Evolutionary conservation across 1,284 basidiomycete species (phyloP), one percentile per base, ranked within the genome.

Genomic region (Dichomitus squalens): DNA sequence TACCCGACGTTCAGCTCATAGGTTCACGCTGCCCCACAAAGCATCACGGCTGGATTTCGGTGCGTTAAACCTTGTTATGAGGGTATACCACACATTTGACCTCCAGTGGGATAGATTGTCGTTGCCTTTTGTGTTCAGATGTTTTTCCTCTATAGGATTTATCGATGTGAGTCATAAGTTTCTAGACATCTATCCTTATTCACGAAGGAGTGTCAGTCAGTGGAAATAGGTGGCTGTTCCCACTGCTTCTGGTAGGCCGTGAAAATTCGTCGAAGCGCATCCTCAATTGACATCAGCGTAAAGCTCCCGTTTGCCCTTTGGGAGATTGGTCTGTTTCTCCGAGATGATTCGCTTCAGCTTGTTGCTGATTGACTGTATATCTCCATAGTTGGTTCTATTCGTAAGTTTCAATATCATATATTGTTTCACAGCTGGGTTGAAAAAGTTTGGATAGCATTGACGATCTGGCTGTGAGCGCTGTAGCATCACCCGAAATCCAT

Each of bases 21-120:
- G n/a, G 3, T 40, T 43, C 41, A n/a, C 8, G 11, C 29, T 18
- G 27, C 16, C 9, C 11, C 9, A 11, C 4, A 31, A 31, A 47
- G 44, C 44, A 47, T n/a, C 44, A 47, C 6, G 44, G 44, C 44
- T 47, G 44, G 44, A 27, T 47, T 11, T 47, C 44, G 44, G 44
- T 47, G 29, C 29, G 44, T 21, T 14, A 7, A 20, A 11, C 8
- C 5, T 18, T 11, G 29, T 18, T 7, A 3, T 27, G 41, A 25
- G 3, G 5, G 7, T 12, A n/a, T 8, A 9, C 7, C 8, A 16
- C 4, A 21, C 25, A 14, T 1, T 25, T 29, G 27, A 29, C 18
- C 4, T n/a, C 25, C n/a, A n/a, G 16, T 4, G 18, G 12, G 5
- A 21, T 18, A 47, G 44, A 29, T 7, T 21, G 29, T 47, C 18